Percentiles rank a stretch among this genome's conserved stretches.
These are phyloP conservation scores for Fusarium mangiferae DNA, from an alignment of 2,329 filamentous ascomycete genomes.

Conservation along the genomic window DNA sequence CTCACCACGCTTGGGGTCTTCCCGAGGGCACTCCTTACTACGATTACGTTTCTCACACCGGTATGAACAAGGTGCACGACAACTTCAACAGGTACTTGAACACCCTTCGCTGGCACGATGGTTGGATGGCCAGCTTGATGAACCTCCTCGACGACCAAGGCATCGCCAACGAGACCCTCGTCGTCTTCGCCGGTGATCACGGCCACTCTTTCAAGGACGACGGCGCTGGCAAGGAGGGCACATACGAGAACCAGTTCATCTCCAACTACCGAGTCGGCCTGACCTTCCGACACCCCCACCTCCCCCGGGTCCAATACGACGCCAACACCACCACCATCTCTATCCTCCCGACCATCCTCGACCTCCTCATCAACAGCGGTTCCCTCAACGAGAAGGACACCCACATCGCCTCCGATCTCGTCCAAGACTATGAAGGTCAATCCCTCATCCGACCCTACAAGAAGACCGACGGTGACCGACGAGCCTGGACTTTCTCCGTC, in stretches of 20 bases:
- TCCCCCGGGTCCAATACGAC: conserved; percentile 47
- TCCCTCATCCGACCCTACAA: conserved; percentile 48
- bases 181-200: conserved; percentile 50
- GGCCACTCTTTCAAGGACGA: conserved; percentile 50
- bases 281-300: conserved; percentile 47
- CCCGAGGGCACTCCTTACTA: conserved; percentile 36
- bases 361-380: conserved; percentile 48
- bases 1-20: conserved; percentile 48
- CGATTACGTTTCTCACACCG: conserved; percentile 39
- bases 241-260: conserved; percentile 47
- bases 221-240: conserved; percentile 45
- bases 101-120: conserved; percentile 47
- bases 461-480: conserved; percentile 40
- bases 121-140: conserved; percentile 48
- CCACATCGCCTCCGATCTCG: conserved; percentile 43
- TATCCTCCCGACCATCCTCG: conserved; percentile 50
- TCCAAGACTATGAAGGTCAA: conserved; percentile 50
- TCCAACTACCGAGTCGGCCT: conserved; percentile 49
- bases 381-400: conserved; percentile 45
- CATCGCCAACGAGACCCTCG: conserved; percentile 49
- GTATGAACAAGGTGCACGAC: conserved; percentile 40
- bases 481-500: conserved; percentile 49
- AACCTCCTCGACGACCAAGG: conserved; percentile 47
- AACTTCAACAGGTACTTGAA: conserved; percentile 50
- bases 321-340: conserved; percentile 48